A percentile compares a stretch with the other conserved stretches of the same genome.
Evolutionary conservation across 805 yeast species (phyloP).

Genomic region (Cyberlindnera meyerae): DNA sequence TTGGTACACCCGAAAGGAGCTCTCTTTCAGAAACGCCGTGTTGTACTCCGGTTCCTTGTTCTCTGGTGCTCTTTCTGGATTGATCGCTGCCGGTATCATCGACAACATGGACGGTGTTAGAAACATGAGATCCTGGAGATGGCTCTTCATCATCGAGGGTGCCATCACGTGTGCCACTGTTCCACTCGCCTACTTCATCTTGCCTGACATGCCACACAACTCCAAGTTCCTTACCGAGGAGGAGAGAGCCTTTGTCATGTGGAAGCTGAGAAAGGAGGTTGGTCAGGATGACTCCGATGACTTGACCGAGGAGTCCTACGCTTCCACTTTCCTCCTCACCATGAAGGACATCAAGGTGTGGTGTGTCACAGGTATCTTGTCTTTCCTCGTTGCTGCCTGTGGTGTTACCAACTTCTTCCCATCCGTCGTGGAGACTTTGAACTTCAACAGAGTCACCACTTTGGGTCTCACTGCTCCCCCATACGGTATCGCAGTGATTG

Average conservation of each 20-base stretch:
- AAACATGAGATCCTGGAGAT: conserved; percentile 57
- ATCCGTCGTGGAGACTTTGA: conserved; percentile 51
- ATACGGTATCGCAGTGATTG: conserved; percentile 45
- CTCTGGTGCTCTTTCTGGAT: conserved; percentile 50
- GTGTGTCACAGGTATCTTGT: conserved; percentile 39
- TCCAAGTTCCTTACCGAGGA: conserved; percentile 41
- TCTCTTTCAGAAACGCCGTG: conserved; percentile 47
- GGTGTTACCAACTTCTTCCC: conserved; percentile 62
- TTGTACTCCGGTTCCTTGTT: conserved; percentile 50
- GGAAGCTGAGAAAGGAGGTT: conserved; percentile 26
- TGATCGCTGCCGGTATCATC: conserved; percentile 50
- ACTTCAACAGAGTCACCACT: conserved; percentile 45
- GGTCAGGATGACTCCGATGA: conserved; percentile 27
- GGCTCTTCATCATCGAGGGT: conserved; percentile 64
- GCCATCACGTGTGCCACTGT: conserved; percentile 46
- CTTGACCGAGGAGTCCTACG: conserved; percentile 27
- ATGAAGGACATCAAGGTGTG: conserved; percentile 41
- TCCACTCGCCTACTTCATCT: conserved; percentile 38
- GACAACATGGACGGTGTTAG: conserved; percentile 34
- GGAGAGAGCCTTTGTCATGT: conserved; percentile 35
- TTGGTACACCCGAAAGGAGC: conserved; percentile 45
- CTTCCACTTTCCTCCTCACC: conserved; percentile 34
- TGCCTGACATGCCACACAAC: conserved; percentile 51
- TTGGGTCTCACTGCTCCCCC: conserved; percentile 58
- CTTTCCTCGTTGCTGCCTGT: conserved; percentile 49